Percentiles rank a stretch among this genome's conserved stretches.
phyloP scores from a whole-genome alignment of 805 yeast species.

The Nakazawaea ernobii region DNA sequence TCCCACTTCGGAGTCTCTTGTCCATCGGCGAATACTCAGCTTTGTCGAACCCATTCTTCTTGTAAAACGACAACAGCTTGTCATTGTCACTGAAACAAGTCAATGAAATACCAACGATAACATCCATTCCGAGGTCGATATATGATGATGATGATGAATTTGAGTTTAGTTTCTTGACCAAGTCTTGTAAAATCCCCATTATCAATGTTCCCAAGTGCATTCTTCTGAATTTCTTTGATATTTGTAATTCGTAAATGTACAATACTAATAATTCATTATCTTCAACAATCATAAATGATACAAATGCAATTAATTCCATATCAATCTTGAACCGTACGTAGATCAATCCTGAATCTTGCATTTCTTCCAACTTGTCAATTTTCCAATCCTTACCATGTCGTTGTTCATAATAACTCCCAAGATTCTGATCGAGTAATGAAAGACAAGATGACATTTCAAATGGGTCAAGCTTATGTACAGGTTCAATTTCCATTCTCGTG shows the following conservation, averaged over 20 bases:
- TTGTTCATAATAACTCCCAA: conserved; percentile 19
- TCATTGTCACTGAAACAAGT: conserved; percentile 47
- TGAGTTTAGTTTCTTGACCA: conserved; percentile 19
- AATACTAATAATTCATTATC: conserved; percentile 35
- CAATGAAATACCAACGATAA: conserved; percentile 34
- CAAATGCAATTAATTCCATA: conserved; percentile 30
- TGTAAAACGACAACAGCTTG: conserved; percentile 39
- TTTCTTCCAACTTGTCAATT: conserved; percentile 35
- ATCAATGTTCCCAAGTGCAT: conserved; percentile 32
- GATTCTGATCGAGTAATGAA: conserved; percentile 19
- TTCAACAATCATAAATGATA: conserved; percentile 38
- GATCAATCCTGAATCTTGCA: conserved; percentile 41
- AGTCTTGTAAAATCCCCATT: conserved; percentile 29
- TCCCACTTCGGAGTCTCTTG: conserved; percentile 33
- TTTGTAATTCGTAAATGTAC: conserved; percentile 55
- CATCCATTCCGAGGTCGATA: conserved; percentile 11
- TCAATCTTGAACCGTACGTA: conserved; percentile 28
- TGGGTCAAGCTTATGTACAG: neutral
- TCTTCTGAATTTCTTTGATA: conserved; percentile 29
- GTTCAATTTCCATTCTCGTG: neutral
- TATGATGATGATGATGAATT: too few relatives aligned
- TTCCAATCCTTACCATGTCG: conserved; percentile 36
- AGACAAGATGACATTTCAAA: conserved; percentile 14
- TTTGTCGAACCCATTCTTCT: conserved; percentile 29
- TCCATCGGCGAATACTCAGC: conserved; percentile 41